phyloP scores from a whole-genome alignment of 2,329 filamentous ascomycete genomes.

The Trichoderma oligosporum region DNA sequence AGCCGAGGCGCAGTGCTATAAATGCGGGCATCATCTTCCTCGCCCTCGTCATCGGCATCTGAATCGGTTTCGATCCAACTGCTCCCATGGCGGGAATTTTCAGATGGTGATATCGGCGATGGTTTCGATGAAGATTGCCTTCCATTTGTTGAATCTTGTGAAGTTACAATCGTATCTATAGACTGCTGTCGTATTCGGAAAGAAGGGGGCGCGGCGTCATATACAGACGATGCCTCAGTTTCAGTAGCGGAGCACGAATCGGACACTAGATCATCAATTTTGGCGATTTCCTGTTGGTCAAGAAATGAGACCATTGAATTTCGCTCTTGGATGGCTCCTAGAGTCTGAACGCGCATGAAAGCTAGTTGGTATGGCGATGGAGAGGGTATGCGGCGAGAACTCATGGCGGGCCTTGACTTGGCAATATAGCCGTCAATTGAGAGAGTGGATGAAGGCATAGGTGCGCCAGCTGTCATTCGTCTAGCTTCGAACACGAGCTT shows the following conservation, averaged over 20 bases:
- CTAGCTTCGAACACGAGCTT: constrained; percentile 46
- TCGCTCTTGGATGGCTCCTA: constrained; percentile 37
- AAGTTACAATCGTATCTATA: constrained; percentile 36
- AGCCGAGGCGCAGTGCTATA: constrained; percentile 19
- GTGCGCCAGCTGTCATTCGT: constrained; percentile 51
- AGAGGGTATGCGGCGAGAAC: constrained; percentile 10
- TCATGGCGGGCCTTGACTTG: background rate
- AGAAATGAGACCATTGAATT: constrained; percentile 37
- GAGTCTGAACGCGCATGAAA: constrained; percentile 30
- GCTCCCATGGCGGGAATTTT: constrained; percentile 25
- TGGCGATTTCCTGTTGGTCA: constrained; percentile 24
- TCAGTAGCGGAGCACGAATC: constrained; percentile 34
- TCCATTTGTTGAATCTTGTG: constrained; percentile 32
- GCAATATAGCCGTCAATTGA: background rate
- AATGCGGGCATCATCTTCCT: constrained; percentile 15
- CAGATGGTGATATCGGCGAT: constrained; percentile 19
- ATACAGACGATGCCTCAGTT: constrained; percentile 28
- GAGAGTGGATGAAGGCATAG: constrained; percentile 28
- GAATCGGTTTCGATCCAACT: constrained; percentile 41
- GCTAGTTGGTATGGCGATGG: constrained; percentile 31
- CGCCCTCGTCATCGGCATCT: constrained; percentile 28
- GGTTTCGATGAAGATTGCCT: constrained; percentile 28
- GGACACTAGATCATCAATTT: constrained; percentile 29
- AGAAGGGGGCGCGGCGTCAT: constrained; percentile 33
- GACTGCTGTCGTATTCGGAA: constrained; percentile 35